Conservation (phyloP, 2,329 filamentous ascomycete species). For the Sclerotinia glacialis region DNA sequence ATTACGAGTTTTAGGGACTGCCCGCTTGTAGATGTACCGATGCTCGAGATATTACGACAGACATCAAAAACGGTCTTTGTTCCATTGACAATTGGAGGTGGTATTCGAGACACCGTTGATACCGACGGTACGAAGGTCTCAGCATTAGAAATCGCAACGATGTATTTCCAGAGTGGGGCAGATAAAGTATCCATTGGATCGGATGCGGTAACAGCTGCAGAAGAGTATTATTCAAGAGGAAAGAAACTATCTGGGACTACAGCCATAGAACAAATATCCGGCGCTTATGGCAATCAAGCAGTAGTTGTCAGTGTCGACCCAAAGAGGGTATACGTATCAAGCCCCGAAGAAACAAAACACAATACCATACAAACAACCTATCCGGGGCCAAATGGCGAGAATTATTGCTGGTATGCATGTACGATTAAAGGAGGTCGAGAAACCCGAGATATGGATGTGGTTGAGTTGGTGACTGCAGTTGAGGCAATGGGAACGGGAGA, state of each 20-base stretch:
- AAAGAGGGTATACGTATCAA: conserved; percentile 78
- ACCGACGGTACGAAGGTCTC: conserved; percentile 82
- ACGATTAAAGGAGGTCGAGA: conserved; percentile 95
- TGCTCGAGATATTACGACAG: conserved; percentile 87
- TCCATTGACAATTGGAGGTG: conserved; percentile 90
- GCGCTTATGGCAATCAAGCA: conserved; percentile 92
- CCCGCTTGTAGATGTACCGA: conserved; percentile 85
- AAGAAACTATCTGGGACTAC: conserved; percentile 73
- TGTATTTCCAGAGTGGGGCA: conserved; percentile 96
- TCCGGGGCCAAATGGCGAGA: conserved; percentile 72
- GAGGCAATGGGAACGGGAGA: conserved; percentile 96
- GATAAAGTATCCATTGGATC: conserved; percentile 98
- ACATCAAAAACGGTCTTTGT: conserved; percentile 94
- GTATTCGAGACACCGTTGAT: conserved; percentile 90
- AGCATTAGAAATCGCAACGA: conserved; percentile 86
- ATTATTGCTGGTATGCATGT: conserved; percentile 93
- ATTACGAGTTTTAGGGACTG: conserved; percentile 98
- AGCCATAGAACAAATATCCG: conserved; percentile 91
- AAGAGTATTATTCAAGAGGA: conserved; percentile 77
- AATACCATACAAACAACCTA: conserved; percentile 66
- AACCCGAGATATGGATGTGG: conserved; percentile 88
- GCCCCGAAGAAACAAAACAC: conserved; percentile 68
- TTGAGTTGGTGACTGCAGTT: conserved; percentile 82
- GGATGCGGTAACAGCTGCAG: conserved; percentile 88
- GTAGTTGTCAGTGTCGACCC: conserved; percentile 96